Conservation (phyloP, 352 stramenopile genomes). For the Achlya hypogyna region DNA sequence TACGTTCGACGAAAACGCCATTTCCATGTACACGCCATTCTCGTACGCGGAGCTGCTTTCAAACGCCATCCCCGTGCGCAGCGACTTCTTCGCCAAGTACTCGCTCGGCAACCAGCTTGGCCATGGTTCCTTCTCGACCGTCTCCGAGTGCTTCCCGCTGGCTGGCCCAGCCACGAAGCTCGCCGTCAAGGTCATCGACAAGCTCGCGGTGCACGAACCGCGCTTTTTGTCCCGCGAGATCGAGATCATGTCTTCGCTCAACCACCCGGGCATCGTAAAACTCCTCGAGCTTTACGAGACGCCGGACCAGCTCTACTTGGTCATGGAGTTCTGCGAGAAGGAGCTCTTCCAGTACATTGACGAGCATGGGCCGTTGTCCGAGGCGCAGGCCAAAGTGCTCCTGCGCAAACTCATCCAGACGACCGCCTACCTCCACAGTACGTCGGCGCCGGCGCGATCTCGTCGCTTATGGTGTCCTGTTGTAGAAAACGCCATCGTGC, state of each 20-base stretch:
- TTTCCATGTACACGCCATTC: constrained; percentile 33
- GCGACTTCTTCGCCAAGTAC: constrained; percentile 54
- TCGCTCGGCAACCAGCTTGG: constrained; percentile 42
- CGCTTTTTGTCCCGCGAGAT: constrained; percentile 78
- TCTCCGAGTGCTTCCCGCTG: constrained; percentile 41
- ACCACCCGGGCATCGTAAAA: constrained; percentile 66
- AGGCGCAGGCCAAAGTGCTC: constrained; percentile 52
- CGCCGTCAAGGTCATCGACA: constrained; percentile 79
- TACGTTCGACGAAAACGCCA: constrained; percentile 5
- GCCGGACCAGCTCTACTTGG: constrained; percentile 63
- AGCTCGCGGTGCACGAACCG: constrained; percentile 68
- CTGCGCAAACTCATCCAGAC: constrained; percentile 66
- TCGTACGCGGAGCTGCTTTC: constrained; percentile 46
- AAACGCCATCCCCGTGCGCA: constrained; percentile 47
- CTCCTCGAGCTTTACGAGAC: constrained; percentile 71
- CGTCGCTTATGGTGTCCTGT: not conserved
- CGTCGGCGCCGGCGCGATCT: not conserved
- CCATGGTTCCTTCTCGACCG: constrained; percentile 70
- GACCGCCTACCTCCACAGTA: constrained; percentile 68
- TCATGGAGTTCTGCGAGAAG: constrained; percentile 72
- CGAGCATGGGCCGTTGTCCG: constrained; percentile 53
- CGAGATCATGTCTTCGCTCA: constrained; percentile 74
- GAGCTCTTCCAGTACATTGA: constrained; percentile 81
- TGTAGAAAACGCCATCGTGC: constrained; percentile 57
- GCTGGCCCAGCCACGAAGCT: constrained; percentile 24